Conservation (phyloP, 352 stramenopile genomes). For the Phytopythium delawarense region DNA sequence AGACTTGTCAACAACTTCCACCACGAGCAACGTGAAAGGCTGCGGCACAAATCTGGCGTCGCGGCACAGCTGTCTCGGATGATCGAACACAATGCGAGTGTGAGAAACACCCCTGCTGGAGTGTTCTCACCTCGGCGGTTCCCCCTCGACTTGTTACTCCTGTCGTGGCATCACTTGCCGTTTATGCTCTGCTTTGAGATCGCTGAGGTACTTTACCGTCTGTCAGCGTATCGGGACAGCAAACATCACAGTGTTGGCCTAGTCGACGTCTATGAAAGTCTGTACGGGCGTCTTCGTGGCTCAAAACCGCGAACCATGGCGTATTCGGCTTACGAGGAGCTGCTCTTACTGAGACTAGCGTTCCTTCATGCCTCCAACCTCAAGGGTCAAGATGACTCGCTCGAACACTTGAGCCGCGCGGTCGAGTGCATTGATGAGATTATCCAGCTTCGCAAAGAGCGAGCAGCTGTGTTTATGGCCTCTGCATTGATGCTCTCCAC, state of each 20-base stretch:
- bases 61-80: slow-evolving; percentile 5
- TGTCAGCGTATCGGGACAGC: slow-evolving; percentile 8
- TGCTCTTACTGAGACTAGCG: slow-evolving; percentile 42
- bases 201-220: slow-evolving; percentile 49
- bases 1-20: slow-evolving; percentile 37
- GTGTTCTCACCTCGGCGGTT: background rate
- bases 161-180: slow-evolving; percentile 56
- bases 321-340: slow-evolving; percentile 46
- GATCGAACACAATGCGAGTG: background rate
- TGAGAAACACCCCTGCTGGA: background rate
- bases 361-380: slow-evolving; percentile 46
- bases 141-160: slow-evolving; percentile 24
- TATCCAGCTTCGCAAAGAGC: slow-evolving; percentile 18
- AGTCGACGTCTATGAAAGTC: slow-evolving; percentile 54
- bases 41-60: background rate
- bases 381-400: slow-evolving; percentile 7
- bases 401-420: slow-evolving; percentile 18
- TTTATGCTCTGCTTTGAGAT: slow-evolving; percentile 63
- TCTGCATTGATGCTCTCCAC: background rate
- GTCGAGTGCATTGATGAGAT: slow-evolving; percentile 28
- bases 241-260: slow-evolving; percentile 10
- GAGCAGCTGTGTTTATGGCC: background rate
- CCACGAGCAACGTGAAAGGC: slow-evolving; percentile 8
- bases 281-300: slow-evolving; percentile 42
- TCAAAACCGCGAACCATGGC: slow-evolving; percentile 17